These are phyloP conservation scores for Aspergillus pseudoglaucus DNA, from an alignment of 2,329 filamentous ascomycete genomes.

Conservation along the genomic window DNA sequence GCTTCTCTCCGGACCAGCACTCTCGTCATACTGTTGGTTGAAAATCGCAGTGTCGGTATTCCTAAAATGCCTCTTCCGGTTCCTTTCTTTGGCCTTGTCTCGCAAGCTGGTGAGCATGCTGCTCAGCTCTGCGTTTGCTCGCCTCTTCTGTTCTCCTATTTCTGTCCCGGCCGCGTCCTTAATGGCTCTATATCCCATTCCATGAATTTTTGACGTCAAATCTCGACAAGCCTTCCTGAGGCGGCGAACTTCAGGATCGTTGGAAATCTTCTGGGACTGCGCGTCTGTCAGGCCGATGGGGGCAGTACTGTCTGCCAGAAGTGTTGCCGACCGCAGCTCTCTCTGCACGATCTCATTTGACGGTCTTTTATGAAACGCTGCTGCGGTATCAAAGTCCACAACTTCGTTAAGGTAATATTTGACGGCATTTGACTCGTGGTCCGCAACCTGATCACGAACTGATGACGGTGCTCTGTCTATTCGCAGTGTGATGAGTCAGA, in stretches of 20 bases:
- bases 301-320: constrained; percentile 10
- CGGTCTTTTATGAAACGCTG: no score
- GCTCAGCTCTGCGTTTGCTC: constrained; percentile 9
- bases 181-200: constrained; percentile 2
- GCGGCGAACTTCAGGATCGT: constrained; percentile 1
- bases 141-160: constrained; percentile 7
- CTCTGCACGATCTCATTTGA: no score
- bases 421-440: no score
- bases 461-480: no score
- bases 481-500: no score
- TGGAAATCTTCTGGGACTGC: constrained; percentile 2
- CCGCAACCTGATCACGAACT: no score
- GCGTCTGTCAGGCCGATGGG: constrained; percentile 9
- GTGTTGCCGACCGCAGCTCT: no score
- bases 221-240: constrained; percentile 3
- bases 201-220: constrained; percentile 5
- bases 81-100: constrained; percentile 8
- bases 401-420: no score
- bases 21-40: constrained; percentile 9
- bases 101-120: constrained; percentile 7
- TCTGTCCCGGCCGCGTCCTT: constrained; percentile 4
- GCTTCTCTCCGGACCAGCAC: neutral
- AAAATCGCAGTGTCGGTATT: constrained; percentile 15
- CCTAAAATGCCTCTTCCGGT: constrained; percentile 14
- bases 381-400: no score